Percentiles rank a stretch among this genome's conserved stretches.
Conservation (phyloP, 352 stramenopile species). For the Aphanomyces invadans region DNA sequence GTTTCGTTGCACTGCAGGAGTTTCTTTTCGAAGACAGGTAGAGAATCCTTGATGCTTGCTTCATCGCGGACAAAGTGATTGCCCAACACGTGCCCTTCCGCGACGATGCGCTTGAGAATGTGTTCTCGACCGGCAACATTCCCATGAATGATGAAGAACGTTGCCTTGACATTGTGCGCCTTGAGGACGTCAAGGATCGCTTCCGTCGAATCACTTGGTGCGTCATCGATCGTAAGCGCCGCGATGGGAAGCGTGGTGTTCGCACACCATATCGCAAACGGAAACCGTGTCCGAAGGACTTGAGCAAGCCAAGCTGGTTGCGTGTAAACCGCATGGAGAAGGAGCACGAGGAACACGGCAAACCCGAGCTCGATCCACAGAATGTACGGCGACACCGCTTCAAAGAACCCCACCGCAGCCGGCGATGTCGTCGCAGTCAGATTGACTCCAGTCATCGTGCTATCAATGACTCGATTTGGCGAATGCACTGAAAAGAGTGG, state of each 20-base stretch:
- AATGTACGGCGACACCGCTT: not conserved
- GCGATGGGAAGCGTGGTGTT: slow-evolving; percentile 45
- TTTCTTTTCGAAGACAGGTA: slow-evolving; percentile 78
- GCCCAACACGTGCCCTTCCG: slow-evolving; percentile 63
- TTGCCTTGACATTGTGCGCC: slow-evolving; percentile 54
- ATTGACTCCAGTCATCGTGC: not conserved
- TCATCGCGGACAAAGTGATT: slow-evolving; percentile 80
- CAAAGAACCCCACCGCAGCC: not conserved
- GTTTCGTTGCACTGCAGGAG: slow-evolving; percentile 65
- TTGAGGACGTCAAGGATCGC: slow-evolving; percentile 66
- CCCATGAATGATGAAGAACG: slow-evolving; percentile 81
- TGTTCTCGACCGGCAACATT: slow-evolving; percentile 61
- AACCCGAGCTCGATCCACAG: slow-evolving; percentile 5
- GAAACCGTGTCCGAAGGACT: slow-evolving; percentile 53
- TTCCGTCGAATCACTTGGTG: slow-evolving; percentile 50
- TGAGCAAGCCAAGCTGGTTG: slow-evolving; percentile 63
- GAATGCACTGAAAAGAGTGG: no score
- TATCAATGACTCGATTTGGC: not conserved
- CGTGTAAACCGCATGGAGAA: slow-evolving; percentile 56
- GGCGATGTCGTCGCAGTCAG: not conserved
- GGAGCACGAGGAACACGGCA: slow-evolving; percentile 27
- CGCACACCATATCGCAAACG: slow-evolving; percentile 68
- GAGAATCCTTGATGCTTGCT: slow-evolving; percentile 65
- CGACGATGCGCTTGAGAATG: slow-evolving; percentile 60
- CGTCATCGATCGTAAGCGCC: slow-evolving; percentile 75